phyloP scores from a whole-genome alignment of 2,329 filamentous ascomycete genomes.

The Phyllosticta citrichinensis region DNA sequence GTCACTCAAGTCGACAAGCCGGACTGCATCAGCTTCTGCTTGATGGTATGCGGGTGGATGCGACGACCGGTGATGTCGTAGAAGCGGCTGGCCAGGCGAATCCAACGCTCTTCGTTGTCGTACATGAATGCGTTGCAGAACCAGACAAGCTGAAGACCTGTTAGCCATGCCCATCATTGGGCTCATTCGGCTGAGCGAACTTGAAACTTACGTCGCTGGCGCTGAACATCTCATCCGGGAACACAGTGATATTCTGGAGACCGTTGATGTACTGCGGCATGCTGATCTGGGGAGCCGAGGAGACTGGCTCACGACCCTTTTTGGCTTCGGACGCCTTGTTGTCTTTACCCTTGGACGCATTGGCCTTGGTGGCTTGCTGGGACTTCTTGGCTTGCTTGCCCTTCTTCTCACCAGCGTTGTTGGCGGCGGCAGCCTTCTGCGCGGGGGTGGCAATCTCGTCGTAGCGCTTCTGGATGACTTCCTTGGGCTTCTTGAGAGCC shows the following conservation, averaged over 20 bases:
- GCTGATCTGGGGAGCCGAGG: not conserved
- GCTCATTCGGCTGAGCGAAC: not conserved
- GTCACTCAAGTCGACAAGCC: not conserved
- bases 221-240: slow-evolving; percentile 24
- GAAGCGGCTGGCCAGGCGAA: slow-evolving; percentile 38
- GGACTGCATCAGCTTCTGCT: slow-evolving; percentile 28
- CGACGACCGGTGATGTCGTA: slow-evolving; percentile 39
- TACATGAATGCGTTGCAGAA: slow-evolving; percentile 32
- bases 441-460: slow-evolving; percentile 23
- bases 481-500: slow-evolving; percentile 20
- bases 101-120: slow-evolving; percentile 37
- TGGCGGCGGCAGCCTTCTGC: slow-evolving; percentile 11
- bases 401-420: slow-evolving; percentile 10
- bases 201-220: slow-evolving; percentile 16
- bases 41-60: slow-evolving; percentile 34
- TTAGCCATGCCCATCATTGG: slow-evolving; percentile 8
- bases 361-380: slow-evolving; percentile 12
- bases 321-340: slow-evolving; percentile 1
- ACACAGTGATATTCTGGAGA: not conserved
- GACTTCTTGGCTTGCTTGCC: slow-evolving; percentile 6
- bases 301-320: not conserved
- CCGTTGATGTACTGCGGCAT: slow-evolving; percentile 20
- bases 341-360: slow-evolving; percentile 13
- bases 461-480: slow-evolving; percentile 20
- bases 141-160: slow-evolving; percentile 15